Evolutionary conservation across 768 basidiomycete genomes (phyloP).

Genomic region (Podaxis pistillaris): DNA sequence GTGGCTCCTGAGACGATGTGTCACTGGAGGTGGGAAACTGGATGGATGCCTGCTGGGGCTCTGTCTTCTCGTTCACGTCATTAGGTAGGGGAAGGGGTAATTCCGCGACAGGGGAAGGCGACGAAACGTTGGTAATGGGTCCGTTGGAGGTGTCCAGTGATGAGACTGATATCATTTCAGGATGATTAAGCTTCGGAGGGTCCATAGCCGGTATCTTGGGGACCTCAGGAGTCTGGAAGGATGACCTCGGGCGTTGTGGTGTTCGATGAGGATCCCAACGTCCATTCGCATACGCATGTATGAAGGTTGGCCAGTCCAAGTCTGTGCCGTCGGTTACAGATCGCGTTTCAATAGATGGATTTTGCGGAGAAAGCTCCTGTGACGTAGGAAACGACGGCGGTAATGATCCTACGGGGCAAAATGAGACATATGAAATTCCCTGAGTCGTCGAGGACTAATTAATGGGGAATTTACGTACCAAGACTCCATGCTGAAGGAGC

Average conservation of each 20-base stretch:
- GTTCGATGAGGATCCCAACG: constrained; percentile 78
- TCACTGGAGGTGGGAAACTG: not conserved
- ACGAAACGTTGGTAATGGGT: constrained; percentile 1
- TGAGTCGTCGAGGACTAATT: not conserved
- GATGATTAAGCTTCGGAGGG: constrained; percentile 19
- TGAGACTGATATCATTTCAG: constrained; percentile 9
- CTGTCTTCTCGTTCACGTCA: not conserved
- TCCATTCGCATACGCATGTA: constrained; percentile 72
- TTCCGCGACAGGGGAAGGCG: constrained; percentile 1
- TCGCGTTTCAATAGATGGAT: constrained; percentile 1
- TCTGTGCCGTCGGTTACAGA: constrained; percentile 22
- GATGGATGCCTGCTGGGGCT: not conserved
- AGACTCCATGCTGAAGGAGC: not conserved
- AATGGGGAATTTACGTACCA: constrained; percentile 3
- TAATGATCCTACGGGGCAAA: constrained; percentile 1
- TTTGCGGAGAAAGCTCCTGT: constrained; percentile 10
- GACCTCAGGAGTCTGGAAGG: constrained; percentile 13
- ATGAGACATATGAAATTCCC: not conserved
- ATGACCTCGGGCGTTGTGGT: constrained; percentile 52
- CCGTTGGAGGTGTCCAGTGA: not conserved
- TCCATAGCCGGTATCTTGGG: constrained; percentile 9
- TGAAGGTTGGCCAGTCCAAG: constrained; percentile 74
- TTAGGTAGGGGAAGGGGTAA: not conserved
- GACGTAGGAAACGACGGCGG: constrained; percentile 8
- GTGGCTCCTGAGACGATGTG: not conserved